Percentiles rank a stretch among this genome's conserved stretches.
Conservation (phyloP, 2,329 filamentous ascomycete genomes). For the Botrytis squamosa region DNA sequence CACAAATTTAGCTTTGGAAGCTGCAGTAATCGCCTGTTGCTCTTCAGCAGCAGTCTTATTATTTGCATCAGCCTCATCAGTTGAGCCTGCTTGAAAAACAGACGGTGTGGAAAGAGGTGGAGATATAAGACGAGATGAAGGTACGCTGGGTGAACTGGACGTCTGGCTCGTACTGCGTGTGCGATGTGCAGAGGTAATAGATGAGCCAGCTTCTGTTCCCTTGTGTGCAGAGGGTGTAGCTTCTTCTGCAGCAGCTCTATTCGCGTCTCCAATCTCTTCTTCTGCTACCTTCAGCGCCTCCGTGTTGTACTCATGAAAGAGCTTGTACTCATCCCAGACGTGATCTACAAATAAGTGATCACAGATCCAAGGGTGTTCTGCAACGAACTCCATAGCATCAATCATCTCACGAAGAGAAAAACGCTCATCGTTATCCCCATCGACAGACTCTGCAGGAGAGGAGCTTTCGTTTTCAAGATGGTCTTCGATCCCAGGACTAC, state of each 20-base stretch:
- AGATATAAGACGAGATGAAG: background rate
- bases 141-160: rapidly evolving
- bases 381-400: slow-evolving; percentile 8
- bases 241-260: background rate
- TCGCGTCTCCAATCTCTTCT: background rate
- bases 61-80: no score
- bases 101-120: background rate
- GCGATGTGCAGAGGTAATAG: no score
- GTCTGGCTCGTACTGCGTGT: background rate
- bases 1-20: background rate
- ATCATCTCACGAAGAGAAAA: slow-evolving; percentile 13
- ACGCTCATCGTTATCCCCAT: background rate
- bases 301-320: background rate
- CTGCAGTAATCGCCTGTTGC: background rate
- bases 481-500: background rate
- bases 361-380: slow-evolving; percentile 1
- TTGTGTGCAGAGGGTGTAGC: background rate
- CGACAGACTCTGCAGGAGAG: background rate
- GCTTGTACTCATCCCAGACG: slow-evolving; percentile 6
- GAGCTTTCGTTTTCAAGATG: background rate
- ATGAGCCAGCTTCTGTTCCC: background rate
- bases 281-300: background rate
- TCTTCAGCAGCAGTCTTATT: background rate
- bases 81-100: no score
- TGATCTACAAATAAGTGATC: background rate